These are phyloP conservation scores for Salix brachista DNA, from an alignment of 345 rosid genomes.

Conservation along the genomic window DNA sequence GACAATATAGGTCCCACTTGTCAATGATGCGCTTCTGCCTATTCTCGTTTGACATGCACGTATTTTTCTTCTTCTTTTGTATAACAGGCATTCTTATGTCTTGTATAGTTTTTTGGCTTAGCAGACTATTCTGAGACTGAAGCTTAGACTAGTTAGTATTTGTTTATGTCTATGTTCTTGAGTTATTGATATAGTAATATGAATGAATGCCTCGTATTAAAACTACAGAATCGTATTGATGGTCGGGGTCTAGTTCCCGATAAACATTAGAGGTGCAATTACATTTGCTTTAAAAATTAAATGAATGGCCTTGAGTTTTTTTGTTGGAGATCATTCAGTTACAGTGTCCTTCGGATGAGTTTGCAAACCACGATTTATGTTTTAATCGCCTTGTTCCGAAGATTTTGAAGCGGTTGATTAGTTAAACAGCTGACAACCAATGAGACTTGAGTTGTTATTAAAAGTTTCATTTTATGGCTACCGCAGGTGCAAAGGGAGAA, in stretches of 20 bases:
- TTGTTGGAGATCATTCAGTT: neutral
- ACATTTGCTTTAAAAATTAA: neutral
- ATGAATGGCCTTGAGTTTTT: neutral
- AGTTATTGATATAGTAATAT: neutral
- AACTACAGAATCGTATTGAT: neutral
- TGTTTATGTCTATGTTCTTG: neutral
- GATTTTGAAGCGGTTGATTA: slow-evolving; percentile 3
- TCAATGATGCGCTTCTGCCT: neutral
- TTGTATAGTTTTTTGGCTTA: neutral
- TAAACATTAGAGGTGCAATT: neutral
- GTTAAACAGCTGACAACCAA: slow-evolving; percentile 1
- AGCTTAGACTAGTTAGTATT: neutral
- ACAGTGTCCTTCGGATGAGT: slow-evolving; percentile 22
- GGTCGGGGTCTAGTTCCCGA: neutral
- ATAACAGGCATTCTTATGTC: neutral
- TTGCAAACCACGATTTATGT: slow-evolving; percentile 36
- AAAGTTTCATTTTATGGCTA: slow-evolving; percentile 3
- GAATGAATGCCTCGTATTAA: neutral
- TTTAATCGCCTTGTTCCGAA: slow-evolving; percentile 2
- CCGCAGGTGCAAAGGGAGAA: slow-evolving; percentile 47
- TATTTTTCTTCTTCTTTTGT: neutral
- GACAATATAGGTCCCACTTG: neutral
- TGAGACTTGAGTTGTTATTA: slow-evolving; percentile 8
- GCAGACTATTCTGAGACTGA: neutral
- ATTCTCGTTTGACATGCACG: neutral